phyloP scores from a whole-genome alignment of 768 basidiomycete genomes.

The Ramaria sp. region DNA sequence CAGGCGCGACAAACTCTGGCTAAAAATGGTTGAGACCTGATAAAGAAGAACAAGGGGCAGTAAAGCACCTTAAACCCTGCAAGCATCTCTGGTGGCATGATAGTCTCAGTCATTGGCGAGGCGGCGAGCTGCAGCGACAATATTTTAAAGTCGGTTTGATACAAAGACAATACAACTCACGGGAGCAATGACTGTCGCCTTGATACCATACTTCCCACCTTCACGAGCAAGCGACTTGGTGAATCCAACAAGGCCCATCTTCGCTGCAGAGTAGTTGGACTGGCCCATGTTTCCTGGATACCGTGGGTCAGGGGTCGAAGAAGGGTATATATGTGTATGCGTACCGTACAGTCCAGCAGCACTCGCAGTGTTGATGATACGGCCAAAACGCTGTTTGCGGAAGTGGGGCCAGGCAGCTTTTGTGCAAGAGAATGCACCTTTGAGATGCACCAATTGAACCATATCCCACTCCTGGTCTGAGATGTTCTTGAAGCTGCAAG shows the following conservation, averaged over 20 bases:
- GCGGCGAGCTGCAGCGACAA: conserved; percentile 64
- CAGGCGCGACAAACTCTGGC: conserved; percentile 89
- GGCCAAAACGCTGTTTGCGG: conserved; percentile 89
- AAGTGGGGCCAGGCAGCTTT: conserved; percentile 96
- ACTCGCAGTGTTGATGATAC: conserved; percentile 89
- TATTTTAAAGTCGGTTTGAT: neutral
- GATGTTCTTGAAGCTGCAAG: conserved; percentile 88
- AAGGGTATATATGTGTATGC: conserved; percentile 14
- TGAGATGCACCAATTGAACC: conserved; percentile 81
- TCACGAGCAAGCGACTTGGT: conserved; percentile 89
- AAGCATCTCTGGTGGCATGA: conserved; percentile 92
- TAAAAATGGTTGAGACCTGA: conserved; percentile 19
- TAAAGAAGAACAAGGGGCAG: neutral
- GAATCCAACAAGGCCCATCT: conserved; percentile 91
- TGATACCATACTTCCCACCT: conserved; percentile 86
- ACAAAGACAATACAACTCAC: conserved; percentile 31
- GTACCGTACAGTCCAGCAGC: conserved; percentile 88
- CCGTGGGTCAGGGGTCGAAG: neutral
- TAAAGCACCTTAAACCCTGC: conserved; percentile 60
- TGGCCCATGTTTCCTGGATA: conserved; percentile 84
- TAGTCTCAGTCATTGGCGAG: conserved; percentile 89
- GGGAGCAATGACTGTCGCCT: conserved; percentile 79
- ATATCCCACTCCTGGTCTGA: conserved; percentile 90
- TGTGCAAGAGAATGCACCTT: conserved; percentile 85
- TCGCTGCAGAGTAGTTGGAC: conserved; percentile 95